Evolutionary conservation across 73 alveolate species (phyloP), one percentile per base, ranked within the genome.

Genomic region (Symbiodinium pilosum): DNA sequence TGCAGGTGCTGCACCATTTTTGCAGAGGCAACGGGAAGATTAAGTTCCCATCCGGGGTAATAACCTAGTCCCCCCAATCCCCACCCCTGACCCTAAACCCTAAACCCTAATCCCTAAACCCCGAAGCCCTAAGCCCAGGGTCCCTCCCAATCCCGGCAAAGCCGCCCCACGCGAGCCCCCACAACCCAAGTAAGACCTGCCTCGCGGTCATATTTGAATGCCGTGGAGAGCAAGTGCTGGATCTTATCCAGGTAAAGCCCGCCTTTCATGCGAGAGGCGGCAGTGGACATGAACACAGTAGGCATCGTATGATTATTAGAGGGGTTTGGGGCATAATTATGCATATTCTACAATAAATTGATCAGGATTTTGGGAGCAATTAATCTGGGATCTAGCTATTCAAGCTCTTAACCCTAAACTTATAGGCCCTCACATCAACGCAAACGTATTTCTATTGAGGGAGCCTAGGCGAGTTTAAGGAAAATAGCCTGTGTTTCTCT

Each of bases 161-260:
- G 71, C 71, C 71, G n/a, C 16, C 26, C n/a, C 16, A 21, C 71
- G 4, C 26, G 2, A 54, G 26, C n/a, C 71, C 71, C 71, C 71
- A 12, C 71, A 3, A 7, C 30, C 4, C 16, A 7, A 54, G 26
- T n/a, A 47, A 47, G 59, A 18, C 30, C 77, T 26, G 16, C 95
- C 97, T 91, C 88, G 21, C 77, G 75, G 51, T 71, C 97, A 32
- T 71, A 30, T 52, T 91, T 85, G 42, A 91, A 91, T 40, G 97
- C 97, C 4, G 88, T 91, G 39, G 77, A 59, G 7, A 91, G 75
- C 39, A 91, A 88, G 59, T 42, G 71, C 52, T 91, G 97, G 52
- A 91, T 91, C 56, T 91, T 91, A 64, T 91, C 97, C 97, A 91
- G 42, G 88, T 91, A 91, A 18, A 68, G 97, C 47, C 97, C 97